These are phyloP conservation scores for Globisporangium takayamanum DNA, from an alignment of 352 stramenopile species.

Conservation along the genomic window DNA sequence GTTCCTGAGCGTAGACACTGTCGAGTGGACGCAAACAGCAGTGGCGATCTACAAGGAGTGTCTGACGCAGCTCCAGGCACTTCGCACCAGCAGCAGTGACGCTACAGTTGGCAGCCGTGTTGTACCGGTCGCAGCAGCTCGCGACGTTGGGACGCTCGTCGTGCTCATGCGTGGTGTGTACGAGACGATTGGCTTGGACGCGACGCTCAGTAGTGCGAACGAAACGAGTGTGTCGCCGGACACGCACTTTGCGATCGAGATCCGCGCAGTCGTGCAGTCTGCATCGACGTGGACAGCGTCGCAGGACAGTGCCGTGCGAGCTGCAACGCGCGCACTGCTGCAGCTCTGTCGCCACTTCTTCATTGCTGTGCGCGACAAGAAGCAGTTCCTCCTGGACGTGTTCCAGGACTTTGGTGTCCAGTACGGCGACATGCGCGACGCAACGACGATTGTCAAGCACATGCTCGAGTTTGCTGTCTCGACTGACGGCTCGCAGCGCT, in stretches of 20 bases:
- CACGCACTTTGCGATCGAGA: slow-evolving; percentile 39
- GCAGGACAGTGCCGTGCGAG: slow-evolving; percentile 8
- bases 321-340: slow-evolving; percentile 23
- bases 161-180: slow-evolving; percentile 42
- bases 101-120: too few species aligned
- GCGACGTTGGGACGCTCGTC: slow-evolving; percentile 24
- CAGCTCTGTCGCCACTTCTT: slow-evolving; percentile 48
- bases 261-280: slow-evolving; percentile 33
- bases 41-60: slow-evolving; percentile 27
- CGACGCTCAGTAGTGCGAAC: slow-evolving; percentile 1
- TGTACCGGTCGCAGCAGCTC: not conserved
- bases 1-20: slow-evolving; percentile 3
- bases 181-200: slow-evolving; percentile 23
- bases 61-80: slow-evolving; percentile 25
- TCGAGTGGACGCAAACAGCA: slow-evolving; percentile 29
- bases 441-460: slow-evolving; percentile 47
- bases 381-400: slow-evolving; percentile 56
- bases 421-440: slow-evolving; percentile 55
- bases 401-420: slow-evolving; percentile 66
- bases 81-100: slow-evolving; percentile 6
- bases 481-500: slow-evolving; percentile 27
- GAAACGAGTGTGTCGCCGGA: slow-evolving; percentile 16
- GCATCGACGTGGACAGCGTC: slow-evolving; percentile 24
- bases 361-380: slow-evolving; percentile 45
- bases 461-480: slow-evolving; percentile 53